Base-by-base conservation (phyloP, 352 stramenopile genomes). In the Phytophthora megakarya region DNA sequence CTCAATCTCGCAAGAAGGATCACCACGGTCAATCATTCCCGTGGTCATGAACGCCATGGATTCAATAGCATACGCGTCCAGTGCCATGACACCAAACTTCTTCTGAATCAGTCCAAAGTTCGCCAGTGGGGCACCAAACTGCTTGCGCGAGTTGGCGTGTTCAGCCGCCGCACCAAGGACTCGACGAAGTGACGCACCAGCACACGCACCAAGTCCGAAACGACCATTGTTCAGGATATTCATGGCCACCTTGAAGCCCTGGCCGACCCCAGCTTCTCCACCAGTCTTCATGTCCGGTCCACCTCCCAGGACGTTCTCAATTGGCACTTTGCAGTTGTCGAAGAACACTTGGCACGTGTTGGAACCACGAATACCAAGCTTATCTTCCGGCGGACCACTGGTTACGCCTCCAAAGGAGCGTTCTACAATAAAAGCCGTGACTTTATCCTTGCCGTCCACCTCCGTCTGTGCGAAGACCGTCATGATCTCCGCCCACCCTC, bases 341-440 rank as follows among this genome's bases (percentile, higher is more conserved):
- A 99, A 98, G 55, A 88, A 96, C 3, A 99, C 82, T 53, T 98
- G 86, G 65, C 95, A 98, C 2, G 97, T 99, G 65, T 96, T 98
- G n/a, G 93, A 98, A 15, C 96, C 97, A 42, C 92, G 86, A 37
- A 99, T 95, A 19, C 97, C 97, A n/a, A 99, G 77, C 74, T 99
- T 99, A 69, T 98, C 94, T 76, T 99, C 97, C 5, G 94, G 88
- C 18, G 86, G 89, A 6, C 96, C 96, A 46, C 95, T 93, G 23
- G 80, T 91, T 35, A 99, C 82, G 40, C 95, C 93, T 37, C 95
- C 89, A 67, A 95, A 97, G 38, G 81, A 81, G 15, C 95, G 90
- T 69, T 98, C 95, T 3, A 99, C 95, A 70, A 99, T 97, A 70
- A 99, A 99, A 33, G 93, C 96, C 44, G 96, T 99, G 59, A 99